Evolutionary conservation across 23 red algal genomes (phyloP).

Genomic region (Cyanidioschyzon merolae): DNA sequence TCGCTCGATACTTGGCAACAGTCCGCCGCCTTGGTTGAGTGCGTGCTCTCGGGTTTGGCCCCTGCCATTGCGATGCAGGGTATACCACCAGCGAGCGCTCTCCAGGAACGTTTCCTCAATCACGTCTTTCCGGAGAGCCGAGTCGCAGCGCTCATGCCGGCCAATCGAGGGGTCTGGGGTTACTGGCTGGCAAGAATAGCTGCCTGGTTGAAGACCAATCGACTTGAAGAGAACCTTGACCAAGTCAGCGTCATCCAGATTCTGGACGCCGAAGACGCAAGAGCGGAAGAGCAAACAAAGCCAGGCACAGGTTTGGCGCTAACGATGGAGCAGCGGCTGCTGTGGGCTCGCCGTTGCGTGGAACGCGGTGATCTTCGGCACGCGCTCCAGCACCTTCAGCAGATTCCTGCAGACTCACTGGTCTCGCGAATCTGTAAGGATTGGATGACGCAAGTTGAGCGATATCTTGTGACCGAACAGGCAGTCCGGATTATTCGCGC

Average conservation of each 20-base stretch:
- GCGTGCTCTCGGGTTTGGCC: not conserved
- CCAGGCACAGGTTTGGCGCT: no score
- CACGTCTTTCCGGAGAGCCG: not conserved
- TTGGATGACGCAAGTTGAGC: not conserved
- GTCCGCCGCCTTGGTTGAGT: not conserved
- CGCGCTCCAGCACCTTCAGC: not conserved
- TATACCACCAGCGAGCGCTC: not conserved
- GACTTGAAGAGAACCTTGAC: not conserved
- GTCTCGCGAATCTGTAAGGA: not conserved
- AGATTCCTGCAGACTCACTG: not conserved
- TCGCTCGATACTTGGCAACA: not conserved
- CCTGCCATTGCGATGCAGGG: not conserved
- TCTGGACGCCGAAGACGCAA: not conserved
- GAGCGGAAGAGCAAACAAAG: not conserved
- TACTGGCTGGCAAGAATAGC: conserved; percentile 6
- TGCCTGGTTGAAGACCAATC: conserved; percentile 2
- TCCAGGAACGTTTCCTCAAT: not conserved
- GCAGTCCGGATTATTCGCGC: not conserved
- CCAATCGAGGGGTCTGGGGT: not conserved
- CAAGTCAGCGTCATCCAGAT: not conserved
- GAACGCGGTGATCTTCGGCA: not conserved
- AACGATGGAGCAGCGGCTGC: not conserved
- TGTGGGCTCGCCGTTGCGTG: not conserved
- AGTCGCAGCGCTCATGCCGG: conserved; percentile 10
- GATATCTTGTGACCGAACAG: not conserved